A percentile compares a stretch with the other conserved stretches of the same genome.
Evolutionary conservation across 371 early-diverging fungal genomes (phyloP).

Genomic region (Apophysomyces trapeziformis): DNA sequence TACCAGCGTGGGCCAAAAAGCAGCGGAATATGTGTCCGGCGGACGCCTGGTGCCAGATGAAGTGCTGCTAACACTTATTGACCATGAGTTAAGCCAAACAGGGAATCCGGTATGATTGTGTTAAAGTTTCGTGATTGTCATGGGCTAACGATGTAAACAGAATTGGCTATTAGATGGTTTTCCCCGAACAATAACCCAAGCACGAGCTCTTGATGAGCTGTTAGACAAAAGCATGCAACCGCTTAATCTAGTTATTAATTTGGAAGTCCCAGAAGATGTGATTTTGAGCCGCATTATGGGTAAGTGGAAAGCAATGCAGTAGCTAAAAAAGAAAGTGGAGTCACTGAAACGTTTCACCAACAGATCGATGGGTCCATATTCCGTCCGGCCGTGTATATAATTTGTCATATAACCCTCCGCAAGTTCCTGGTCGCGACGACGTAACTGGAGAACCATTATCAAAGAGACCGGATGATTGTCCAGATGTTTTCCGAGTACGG

Average conservation of each 20-base stretch:
- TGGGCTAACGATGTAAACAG: conserved; percentile 21
- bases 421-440: conserved; percentile 83
- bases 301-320: conserved; percentile 18
- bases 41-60: conserved; percentile 79
- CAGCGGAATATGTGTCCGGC: conserved; percentile 59
- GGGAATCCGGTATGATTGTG: conserved; percentile 40
- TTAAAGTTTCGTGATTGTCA: no score
- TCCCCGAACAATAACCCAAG: conserved; percentile 92
- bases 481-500: conserved; percentile 81
- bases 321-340: background rate
- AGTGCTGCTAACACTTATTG: conserved; percentile 77
- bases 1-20: conserved; percentile 69
- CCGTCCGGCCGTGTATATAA: conserved; percentile 95
- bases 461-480: conserved; percentile 92
- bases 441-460: conserved; percentile 90
- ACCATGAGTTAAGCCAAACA: conserved; percentile 63
- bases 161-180: conserved; percentile 97
- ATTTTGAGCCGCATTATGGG: conserved; percentile 91
- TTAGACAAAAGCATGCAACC: conserved; percentile 61
- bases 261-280: conserved; percentile 91
- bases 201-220: conserved; percentile 73
- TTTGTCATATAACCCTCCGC: conserved; percentile 92
- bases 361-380: conserved; percentile 94
- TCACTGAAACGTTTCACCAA: background rate
- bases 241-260: conserved; percentile 85